Base-by-base conservation (phyloP, 1,284 basidiomycete species). In the Erythrobasidium hasegawianum region DNA sequence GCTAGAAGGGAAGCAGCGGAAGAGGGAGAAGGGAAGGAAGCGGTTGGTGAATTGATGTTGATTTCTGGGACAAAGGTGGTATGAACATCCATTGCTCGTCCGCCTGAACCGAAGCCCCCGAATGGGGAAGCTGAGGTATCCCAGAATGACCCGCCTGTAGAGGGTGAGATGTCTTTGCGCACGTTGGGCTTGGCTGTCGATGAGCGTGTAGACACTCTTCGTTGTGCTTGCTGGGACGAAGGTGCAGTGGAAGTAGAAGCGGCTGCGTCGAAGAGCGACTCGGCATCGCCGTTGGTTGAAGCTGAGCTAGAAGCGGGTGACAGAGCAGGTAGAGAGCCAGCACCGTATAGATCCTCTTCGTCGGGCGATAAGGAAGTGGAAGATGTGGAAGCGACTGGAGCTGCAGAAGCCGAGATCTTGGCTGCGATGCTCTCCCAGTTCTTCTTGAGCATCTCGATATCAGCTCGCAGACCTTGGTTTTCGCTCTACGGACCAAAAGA, bases 391-490 rank as follows among this genome's bases (percentile, higher is more conserved):
- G 72, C 68, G 43, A 73, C 62, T 11, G 69, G 24, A 39, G 68
- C 29, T 71, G 75, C 57, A 66, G 77, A 80, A 74, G 70, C 79
- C 54, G 74, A 69, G 62, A 68, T 77, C 77, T 57, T 76, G 71
- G 70, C 76, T 71, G 69, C 76, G 72, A 74, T 77, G 74, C 70
- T 69, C 29, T 73, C 71, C 69, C 71, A 74, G 62, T 71, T 73
- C 64, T 84, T 85, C 81, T 96, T 95, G 73, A 97, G 83, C 0
- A 87, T 83, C 0, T 84, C 81, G 64, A 97, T 87, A 77, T 95
- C 91, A 69, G 88, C 84, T 14, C 90, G 84, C 47, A 97, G 82
- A 18, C 89, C 87, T 53, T 83, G 79, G 77, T 97, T 97, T 81
- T 97, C 92, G 0, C 62, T 62, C 39, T 68, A 54, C 45, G 67